Evolutionary conservation across 2,329 filamentous ascomycete genomes (phyloP).

Genomic region (Chaetomium sp.): DNA sequence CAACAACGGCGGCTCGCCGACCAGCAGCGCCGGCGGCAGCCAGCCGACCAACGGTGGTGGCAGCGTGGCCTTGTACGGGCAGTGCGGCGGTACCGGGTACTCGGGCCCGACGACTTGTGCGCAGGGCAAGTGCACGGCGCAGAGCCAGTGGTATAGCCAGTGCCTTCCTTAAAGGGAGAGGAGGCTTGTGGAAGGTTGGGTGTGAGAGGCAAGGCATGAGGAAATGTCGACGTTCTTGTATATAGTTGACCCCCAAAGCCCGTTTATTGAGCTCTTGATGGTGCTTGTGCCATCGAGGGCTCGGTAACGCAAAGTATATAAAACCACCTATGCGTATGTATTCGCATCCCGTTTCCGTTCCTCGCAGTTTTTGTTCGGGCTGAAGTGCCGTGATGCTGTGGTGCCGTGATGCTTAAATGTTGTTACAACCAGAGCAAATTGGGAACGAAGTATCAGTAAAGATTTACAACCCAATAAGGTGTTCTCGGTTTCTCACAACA

Average conservation of each 20-base stretch:
- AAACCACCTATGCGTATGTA: neutral
- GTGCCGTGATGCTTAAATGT: too few relatives aligned
- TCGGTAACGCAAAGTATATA: neutral
- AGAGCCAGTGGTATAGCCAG: conserved; percentile 22
- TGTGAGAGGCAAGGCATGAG: neutral
- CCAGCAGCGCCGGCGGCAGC: neutral
- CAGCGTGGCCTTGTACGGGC: conserved; percentile 18
- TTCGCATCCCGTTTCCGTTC: neutral
- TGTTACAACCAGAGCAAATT: too few relatives aligned
- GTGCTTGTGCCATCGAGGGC: too few relatives aligned
- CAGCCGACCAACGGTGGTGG: conserved; percentile 2
- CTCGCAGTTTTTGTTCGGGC: too few relatives aligned
- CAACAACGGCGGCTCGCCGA: conserved; percentile 12
- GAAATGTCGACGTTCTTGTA: neutral
- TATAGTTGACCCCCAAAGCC: neutral
- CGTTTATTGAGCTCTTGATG: neutral
- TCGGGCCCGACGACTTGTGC: conserved; percentile 21
- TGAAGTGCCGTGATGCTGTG: too few relatives aligned
- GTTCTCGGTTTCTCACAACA: too few relatives aligned
- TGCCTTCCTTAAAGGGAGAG: conserved; percentile 7
- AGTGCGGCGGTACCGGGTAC: conserved; percentile 24
- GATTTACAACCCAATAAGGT: too few relatives aligned
- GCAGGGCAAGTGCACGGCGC: conserved; percentile 19
- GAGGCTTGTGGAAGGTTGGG: neutral
- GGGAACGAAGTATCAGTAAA: too few relatives aligned